A percentile compares a stretch with the other conserved stretches of the same genome.
Evolutionary conservation across 164 flowering plant genomes (phyloP).

Genomic region (Berberis vulgaris): DNA sequence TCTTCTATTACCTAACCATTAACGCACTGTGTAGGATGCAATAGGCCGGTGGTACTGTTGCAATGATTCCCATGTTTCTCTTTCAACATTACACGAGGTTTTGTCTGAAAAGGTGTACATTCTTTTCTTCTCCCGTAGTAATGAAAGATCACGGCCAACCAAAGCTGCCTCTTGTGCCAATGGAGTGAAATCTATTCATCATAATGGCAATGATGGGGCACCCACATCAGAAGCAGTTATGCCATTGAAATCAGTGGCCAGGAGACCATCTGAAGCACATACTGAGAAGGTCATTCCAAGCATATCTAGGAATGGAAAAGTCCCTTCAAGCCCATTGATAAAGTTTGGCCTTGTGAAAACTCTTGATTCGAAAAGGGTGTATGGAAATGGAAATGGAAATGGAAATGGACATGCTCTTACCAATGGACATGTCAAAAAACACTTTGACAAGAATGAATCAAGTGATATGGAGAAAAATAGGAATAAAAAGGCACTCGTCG

Average conservation of each 20-base stretch:
- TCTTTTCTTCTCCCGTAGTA: conserved; percentile 78
- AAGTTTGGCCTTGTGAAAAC: conserved; percentile 30
- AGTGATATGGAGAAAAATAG: conserved; percentile 15
- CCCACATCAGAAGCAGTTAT: conserved; percentile 17
- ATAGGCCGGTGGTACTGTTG: conserved; percentile 92
- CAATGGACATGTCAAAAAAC: conserved; percentile 20
- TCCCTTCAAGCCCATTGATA: conserved; percentile 22
- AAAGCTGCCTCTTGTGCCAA: conserved; percentile 26
- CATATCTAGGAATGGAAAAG: conserved; percentile 31
- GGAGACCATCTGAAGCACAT: conserved; percentile 20
- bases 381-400: conserved; percentile 32
- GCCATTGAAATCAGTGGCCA: conserved; percentile 18
- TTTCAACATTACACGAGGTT: conserved; percentile 68
- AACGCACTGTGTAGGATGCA: conserved; percentile 47
- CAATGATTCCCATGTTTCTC: conserved; percentile 73
- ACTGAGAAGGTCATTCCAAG: conserved; percentile 17
- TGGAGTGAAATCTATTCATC: conserved; percentile 36
- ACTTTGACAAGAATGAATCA: conserved; percentile 17
- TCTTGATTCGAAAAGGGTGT: conserved; percentile 20
- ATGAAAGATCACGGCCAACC: conserved; percentile 38
- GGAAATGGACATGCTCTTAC: conserved; percentile 31
- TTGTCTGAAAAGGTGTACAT: conserved; percentile 93
- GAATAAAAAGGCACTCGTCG: conserved; percentile 8
- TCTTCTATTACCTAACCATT: too few species aligned
- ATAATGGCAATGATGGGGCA: conserved; percentile 35